Conservation (phyloP, 2,329 filamentous ascomycete species). For the Clathrospora elynae region DNA sequence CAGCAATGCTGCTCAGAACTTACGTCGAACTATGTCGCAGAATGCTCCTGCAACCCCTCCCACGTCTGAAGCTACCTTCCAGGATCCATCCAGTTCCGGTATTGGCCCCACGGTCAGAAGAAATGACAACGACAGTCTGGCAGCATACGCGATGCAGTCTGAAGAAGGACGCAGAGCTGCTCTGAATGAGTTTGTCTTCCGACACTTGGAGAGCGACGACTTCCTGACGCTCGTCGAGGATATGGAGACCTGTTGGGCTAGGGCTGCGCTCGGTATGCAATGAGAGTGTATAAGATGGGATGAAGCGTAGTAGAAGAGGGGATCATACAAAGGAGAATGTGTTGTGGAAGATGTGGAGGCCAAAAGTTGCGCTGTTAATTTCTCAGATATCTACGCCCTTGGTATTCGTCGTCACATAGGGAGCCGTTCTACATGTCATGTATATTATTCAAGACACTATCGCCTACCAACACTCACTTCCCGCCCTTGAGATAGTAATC, state of each 20-base stretch:
- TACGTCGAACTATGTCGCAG: conserved; percentile 1
- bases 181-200: conserved; percentile 58
- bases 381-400: too few species aligned
- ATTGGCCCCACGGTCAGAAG: not conserved
- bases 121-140: conserved; percentile 19
- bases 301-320: conserved; percentile 4
- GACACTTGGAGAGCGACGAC: conserved; percentile 55
- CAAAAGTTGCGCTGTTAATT: too few species aligned
- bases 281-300: not conserved
- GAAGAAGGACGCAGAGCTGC: conserved; percentile 50
- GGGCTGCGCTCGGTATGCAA: conserved; percentile 27
- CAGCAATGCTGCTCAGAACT: conserved; percentile 13
- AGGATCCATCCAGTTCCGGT: conserved; percentile 1
- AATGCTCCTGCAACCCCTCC: conserved; percentile 12
- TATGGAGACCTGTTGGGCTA: conserved; percentile 55
- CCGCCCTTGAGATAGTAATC: conserved; percentile 44
- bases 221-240: conserved; percentile 60
- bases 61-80: conserved; percentile 4
- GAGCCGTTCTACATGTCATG: too few species aligned
- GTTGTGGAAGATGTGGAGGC: not conserved
- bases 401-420: too few species aligned
- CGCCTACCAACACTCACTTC: conserved; percentile 1
- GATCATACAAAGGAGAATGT: not conserved
- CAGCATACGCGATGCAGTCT: conserved; percentile 47
- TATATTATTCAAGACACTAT: too few species aligned